Base-by-base conservation (phyloP, 1,284 basidiomycete genomes). In the Inonotus hispidus region DNA sequence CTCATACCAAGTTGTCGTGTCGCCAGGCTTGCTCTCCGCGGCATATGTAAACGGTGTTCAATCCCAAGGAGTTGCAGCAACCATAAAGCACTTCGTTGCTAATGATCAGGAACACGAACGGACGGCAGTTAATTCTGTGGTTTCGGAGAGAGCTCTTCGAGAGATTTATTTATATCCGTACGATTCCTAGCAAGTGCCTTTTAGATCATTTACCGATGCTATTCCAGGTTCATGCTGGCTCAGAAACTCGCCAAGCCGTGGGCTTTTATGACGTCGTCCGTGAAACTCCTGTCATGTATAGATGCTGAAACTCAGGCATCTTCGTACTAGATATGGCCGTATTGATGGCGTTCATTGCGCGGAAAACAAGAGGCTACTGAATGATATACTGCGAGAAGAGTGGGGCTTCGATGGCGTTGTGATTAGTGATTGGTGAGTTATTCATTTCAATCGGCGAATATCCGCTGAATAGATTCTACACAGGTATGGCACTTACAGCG, bases 111-210 rank as follows among this genome's bases (percentile, higher is more conserved):
- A 87, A 69, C 79, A 85, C 66, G 84, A 86, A 66, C 77, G 83
- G 29, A 85, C 80, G 27, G 82, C 82, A 29, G 82, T 81, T 2
- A 80, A 87, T 43, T 84, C 83, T 14, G 80, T 86, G 41, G 72
- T 89, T 64, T 82, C 81, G 21, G 80, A 82, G 41, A 76, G 87
- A 49, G 83, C 86, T 25, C 72, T 90, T 23, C 79, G 87, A 60
- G 87, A 90, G 70, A 77, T 90, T 53, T 89, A 90, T 70, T 75
- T 89, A 21, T 83, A 85, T 68, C 86, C 87, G 75, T 87, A 74
- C 65, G 80, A 72, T 39, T 41, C 16, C 7, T 29, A 50, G 35
- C 14, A 4, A 32, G 19, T 6, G 11, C 25, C 4, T 14, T 13
- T 47, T 49, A 16, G 27, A 23, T 23, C n/a, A 39, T 39, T 35